A percentile compares a stretch with the other conserved stretches of the same genome.
Conservation (phyloP, 495 filamentous ascomycete genomes). For the Penicillium cosmopolitanum region DNA sequence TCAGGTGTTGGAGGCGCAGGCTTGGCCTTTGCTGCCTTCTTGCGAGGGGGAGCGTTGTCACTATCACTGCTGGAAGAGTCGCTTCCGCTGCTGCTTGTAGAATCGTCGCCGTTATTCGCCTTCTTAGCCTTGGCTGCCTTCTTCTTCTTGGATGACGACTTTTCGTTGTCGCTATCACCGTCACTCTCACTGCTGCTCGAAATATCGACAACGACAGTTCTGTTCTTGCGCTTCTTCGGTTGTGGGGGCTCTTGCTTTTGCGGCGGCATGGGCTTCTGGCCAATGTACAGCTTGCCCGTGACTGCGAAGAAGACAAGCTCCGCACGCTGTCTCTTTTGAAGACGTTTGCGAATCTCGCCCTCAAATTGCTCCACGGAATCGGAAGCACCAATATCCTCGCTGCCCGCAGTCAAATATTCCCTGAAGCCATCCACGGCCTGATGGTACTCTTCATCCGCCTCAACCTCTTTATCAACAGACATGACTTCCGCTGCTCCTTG, state of each 20-base stretch:
- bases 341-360: constrained; percentile 40
- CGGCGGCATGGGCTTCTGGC: constrained; percentile 35
- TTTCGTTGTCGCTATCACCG: constrained; percentile 32
- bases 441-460: constrained; percentile 53
- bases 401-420: constrained; percentile 30
- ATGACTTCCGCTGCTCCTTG: constrained; percentile 61
- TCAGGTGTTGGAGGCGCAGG: not conserved
- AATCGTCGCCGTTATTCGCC: constrained; percentile 20
- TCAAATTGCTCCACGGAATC: constrained; percentile 41
- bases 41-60: constrained; percentile 17
- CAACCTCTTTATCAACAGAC: constrained; percentile 44
- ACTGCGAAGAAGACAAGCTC: constrained; percentile 51
- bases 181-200: constrained; percentile 51
- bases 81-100: constrained; percentile 28
- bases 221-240: constrained; percentile 60
- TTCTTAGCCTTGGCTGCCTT: constrained; percentile 12
- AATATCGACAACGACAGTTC: constrained; percentile 49
- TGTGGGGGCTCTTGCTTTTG: constrained; percentile 31
- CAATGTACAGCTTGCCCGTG: constrained; percentile 37
- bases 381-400: constrained; percentile 37
- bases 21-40: constrained; percentile 16
- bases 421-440: constrained; percentile 54
- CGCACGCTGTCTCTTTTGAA: constrained; percentile 49
- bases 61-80: constrained; percentile 21
- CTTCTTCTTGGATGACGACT: constrained; percentile 14